Evolutionary conservation across 148 eudicot genomes (phyloP), one percentile per base, ranked within the genome.

Genomic region (Amaranthus hypochondriacus): DNA sequence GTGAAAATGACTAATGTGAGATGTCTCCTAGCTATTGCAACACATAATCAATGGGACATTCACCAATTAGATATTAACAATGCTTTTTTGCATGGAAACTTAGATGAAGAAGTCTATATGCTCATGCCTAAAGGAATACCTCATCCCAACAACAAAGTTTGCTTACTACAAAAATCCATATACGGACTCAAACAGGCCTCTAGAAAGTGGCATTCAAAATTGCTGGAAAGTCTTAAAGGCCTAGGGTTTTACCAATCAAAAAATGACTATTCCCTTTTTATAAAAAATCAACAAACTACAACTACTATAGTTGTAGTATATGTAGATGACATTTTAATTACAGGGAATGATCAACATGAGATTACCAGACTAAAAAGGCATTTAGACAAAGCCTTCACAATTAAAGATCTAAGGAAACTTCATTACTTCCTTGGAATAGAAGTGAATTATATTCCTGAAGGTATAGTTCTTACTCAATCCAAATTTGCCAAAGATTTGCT

Each of bases 141-240:
- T 3, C 8, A 44, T 8, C 46, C 57, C 0, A 10, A 28, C 0
- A 9, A 43, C 21, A 28, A 68, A 14, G 71, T 50, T 15, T 68
- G 63, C 11, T 4, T 1, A 4, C 21, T 59, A 0, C 5, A 15
- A 1, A 59, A 59, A 21, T 59, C 63, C 0, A 2, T 59, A 3
- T 68, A 68, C 18, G 71, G 71, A 6, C 44, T 68, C 4, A 68
- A 68, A 43, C 57, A 68, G 21, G 71, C 71, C 9, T 39, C 44
- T 6, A 28, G 71, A 51, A 6, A 54, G 9, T 68, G 43, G 46
- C 52, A 50, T 68, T 12, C 10, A 4, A 53, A 42, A 3, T 21
- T 68, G 5, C 10, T 6, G 1, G 12, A 15, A 0, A 18, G n/a
- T 1, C 21, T 69, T 0, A n/a, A 53, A 14, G 8, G 7, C 5